Evolutionary conservation across 495 filamentous ascomycete species (phyloP).

Genomic region (Penicillium fimorum): DNA sequence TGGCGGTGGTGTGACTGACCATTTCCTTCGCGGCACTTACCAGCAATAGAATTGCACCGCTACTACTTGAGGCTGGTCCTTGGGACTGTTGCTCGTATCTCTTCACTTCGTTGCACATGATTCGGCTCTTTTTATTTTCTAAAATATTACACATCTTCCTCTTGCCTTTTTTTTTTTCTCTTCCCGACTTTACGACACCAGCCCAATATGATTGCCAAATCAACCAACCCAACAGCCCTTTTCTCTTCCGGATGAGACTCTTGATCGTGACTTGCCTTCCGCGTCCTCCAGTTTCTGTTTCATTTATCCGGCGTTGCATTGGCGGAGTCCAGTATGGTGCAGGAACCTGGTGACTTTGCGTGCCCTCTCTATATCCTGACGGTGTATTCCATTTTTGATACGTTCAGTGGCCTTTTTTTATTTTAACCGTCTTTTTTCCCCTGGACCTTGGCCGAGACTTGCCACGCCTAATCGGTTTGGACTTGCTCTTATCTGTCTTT

Average conservation of each 20-base stretch:
- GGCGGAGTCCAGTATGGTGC: conserved; percentile 31
- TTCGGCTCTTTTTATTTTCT: conserved; percentile 24
- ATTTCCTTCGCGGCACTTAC: conserved; percentile 28
- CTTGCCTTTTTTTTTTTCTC: conserved; percentile 14
- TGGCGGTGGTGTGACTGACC: conserved; percentile 40
- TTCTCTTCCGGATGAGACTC: conserved; percentile 26
- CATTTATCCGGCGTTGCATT: conserved; percentile 39
- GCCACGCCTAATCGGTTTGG: conserved; percentile 11
- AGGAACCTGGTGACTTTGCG: conserved; percentile 26
- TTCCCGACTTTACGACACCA: conserved; percentile 23
- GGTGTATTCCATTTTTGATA: conserved; percentile 7
- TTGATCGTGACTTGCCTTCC: conserved; percentile 26
- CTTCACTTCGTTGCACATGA: conserved; percentile 44
- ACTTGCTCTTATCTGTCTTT: conserved; percentile 13
- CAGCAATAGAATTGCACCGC: conserved; percentile 24
- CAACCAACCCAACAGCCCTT: conserved; percentile 14
- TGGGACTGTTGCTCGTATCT: conserved; percentile 20
- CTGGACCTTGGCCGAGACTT: conserved; percentile 5
- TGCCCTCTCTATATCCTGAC: conserved; percentile 28
- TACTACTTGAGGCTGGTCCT: conserved; percentile 26
- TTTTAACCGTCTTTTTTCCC: conserved; percentile 6
- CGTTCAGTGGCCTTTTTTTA: conserved; percentile 10
- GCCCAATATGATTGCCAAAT: conserved; percentile 21
- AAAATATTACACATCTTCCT: conserved; percentile 15
- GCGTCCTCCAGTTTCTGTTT: conserved; percentile 28